phyloP scores from a whole-genome alignment of 1,284 basidiomycete genomes.

The Ustilago crameri region DNA sequence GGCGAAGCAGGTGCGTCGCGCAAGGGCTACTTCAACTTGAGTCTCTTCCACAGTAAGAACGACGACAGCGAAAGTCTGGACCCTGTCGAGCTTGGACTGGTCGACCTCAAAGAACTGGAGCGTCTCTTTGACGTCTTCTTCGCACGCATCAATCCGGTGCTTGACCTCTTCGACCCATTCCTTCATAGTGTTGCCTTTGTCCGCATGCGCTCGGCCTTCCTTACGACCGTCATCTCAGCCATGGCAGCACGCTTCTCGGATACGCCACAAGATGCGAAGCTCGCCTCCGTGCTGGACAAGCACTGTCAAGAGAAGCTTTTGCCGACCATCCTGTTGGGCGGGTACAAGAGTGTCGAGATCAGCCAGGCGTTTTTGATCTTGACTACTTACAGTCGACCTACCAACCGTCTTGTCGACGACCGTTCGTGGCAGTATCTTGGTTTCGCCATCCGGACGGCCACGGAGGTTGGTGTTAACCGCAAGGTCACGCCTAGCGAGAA shows the following conservation, averaged over 20 bases:
- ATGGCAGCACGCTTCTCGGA: slow-evolving; percentile 58
- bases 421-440: slow-evolving; percentile 63
- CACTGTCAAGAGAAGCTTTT: slow-evolving; percentile 57
- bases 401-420: slow-evolving; percentile 57
- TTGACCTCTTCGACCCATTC: slow-evolving; percentile 60
- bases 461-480: slow-evolving; percentile 61
- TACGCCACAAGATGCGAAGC: slow-evolving; percentile 49
- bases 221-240: slow-evolving; percentile 56
- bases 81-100: slow-evolving; percentile 48
- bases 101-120: slow-evolving; percentile 54
- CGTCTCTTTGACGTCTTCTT: slow-evolving; percentile 61
- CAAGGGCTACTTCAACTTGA: slow-evolving; percentile 58
- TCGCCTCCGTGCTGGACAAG: slow-evolving; percentile 50
- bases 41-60: slow-evolving; percentile 58
- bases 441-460: slow-evolving; percentile 59
- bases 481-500: slow-evolving; percentile 50
- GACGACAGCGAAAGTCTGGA: slow-evolving; percentile 53
- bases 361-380: slow-evolving; percentile 58
- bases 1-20: slow-evolving; percentile 54
- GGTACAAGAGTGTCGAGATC: slow-evolving; percentile 63
- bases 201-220: slow-evolving; percentile 54
- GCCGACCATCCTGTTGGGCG: slow-evolving; percentile 54
- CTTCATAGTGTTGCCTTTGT: slow-evolving; percentile 57
- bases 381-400: slow-evolving; percentile 57
- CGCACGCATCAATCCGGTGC: slow-evolving; percentile 58